phyloP scores from a whole-genome alignment of 1,284 basidiomycete genomes.

The Ustilago sp. region DNA sequence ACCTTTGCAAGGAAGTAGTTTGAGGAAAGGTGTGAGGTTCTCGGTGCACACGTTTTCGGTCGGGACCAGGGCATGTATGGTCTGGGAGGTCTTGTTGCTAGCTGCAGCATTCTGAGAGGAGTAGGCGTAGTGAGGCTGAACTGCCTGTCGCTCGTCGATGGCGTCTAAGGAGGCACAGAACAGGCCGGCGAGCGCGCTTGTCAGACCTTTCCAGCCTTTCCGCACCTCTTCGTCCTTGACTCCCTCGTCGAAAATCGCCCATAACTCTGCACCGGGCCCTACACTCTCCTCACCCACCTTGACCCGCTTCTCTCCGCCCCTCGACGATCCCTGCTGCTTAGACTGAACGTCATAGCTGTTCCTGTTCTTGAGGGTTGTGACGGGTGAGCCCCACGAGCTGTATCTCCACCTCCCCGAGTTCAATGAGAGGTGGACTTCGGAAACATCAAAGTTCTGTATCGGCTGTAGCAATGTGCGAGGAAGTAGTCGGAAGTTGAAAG shows the following conservation, averaged over 20 bases:
- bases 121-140: constrained; percentile 39
- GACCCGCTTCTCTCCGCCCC: constrained; percentile 1
- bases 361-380: constrained; percentile 13
- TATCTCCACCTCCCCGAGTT: constrained; percentile 93
- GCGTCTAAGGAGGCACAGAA: constrained; percentile 90
- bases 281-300: constrained; percentile 74
- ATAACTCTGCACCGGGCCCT: constrained; percentile 87
- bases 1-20: constrained; percentile 91
- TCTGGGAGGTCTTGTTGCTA: constrained; percentile 8
- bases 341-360: background rate
- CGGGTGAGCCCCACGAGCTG: constrained; percentile 75
- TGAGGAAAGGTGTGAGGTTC: constrained; percentile 94
- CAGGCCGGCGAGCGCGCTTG: constrained; percentile 88
- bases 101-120: constrained; percentile 3
- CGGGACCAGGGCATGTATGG: constrained; percentile 50
- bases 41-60: constrained; percentile 79
- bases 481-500: constrained; percentile 73
- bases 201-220: constrained; percentile 79
- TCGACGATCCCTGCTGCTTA: background rate
- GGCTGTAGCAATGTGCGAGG: constrained; percentile 88
- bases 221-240: constrained; percentile 69
- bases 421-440: constrained; percentile 84
- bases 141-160: constrained; percentile 54
- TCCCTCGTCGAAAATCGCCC: constrained; percentile 75
- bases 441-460: constrained; percentile 82